Conservation (phyloP, 331 rosid genomes). For the Telfairia occidentalis region DNA sequence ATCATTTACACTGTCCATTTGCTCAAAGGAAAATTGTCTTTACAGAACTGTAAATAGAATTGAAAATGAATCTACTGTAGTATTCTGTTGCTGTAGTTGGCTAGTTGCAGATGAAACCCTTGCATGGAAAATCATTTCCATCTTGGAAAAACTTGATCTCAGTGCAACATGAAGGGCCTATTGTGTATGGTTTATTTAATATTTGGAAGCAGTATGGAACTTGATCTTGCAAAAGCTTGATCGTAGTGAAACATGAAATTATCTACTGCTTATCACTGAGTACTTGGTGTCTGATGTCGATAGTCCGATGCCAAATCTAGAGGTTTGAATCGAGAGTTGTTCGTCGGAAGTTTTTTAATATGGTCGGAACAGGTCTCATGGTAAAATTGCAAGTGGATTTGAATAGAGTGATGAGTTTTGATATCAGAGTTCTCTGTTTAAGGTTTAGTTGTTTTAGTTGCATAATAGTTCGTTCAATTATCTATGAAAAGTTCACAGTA, state of each 20-base stretch:
- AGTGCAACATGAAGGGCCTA: not conserved
- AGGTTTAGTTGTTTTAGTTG: not conserved
- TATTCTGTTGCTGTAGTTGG: conserved; percentile 38
- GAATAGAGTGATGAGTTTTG: not conserved
- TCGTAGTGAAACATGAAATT: too few species aligned
- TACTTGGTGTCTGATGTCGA: not conserved
- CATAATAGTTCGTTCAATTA: not conserved
- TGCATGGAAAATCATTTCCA: conserved; percentile 39
- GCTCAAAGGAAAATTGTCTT: conserved; percentile 32
- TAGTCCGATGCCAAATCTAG: not conserved
- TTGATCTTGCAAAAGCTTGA: too few species aligned
- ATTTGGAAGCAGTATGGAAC: not conserved
- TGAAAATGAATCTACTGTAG: conserved; percentile 8
- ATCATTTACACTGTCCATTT: conserved; percentile 28
- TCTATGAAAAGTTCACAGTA: not conserved
- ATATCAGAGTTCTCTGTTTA: not conserved
- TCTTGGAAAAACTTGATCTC: conserved; percentile 19
- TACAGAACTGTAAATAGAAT: conserved; percentile 24
- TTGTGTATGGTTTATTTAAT: not conserved
- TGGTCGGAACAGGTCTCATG: not conserved
- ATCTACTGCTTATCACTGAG: not conserved
- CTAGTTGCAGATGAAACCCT: conserved; percentile 34
- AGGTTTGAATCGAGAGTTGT: not conserved
- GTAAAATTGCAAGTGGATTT: not conserved
- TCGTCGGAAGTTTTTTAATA: not conserved